phyloP scores from a whole-genome alignment of 805 yeast species.

The Candida pseudoglaebosa region DNA sequence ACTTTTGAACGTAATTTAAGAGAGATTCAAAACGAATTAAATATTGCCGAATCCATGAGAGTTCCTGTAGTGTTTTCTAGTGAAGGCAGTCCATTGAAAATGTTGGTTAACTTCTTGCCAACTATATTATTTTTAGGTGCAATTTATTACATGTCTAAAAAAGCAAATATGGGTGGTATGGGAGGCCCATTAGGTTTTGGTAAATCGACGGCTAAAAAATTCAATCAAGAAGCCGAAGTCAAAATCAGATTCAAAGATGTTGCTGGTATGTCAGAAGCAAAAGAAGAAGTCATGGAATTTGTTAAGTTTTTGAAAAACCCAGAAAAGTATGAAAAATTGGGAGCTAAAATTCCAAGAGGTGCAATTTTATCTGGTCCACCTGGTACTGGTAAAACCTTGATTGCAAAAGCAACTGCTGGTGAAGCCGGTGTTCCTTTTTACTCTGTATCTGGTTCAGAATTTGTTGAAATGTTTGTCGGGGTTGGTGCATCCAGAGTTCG shows the following conservation, averaged over 20 bases:
- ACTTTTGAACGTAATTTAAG: slow-evolving; percentile 77
- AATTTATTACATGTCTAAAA: slow-evolving; percentile 73
- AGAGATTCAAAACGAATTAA: slow-evolving; percentile 67
- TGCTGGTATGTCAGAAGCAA: slow-evolving; percentile 97
- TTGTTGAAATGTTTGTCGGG: slow-evolving; percentile 98
- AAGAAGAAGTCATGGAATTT: slow-evolving; percentile 96
- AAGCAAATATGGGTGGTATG: slow-evolving; percentile 68
- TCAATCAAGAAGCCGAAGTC: slow-evolving; percentile 88
- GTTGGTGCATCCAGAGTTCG: slow-evolving; percentile 98
- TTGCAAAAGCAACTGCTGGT: slow-evolving; percentile 98
- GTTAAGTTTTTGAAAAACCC: slow-evolving; percentile 92
- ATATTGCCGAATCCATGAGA: slow-evolving; percentile 57
- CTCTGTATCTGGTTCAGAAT: slow-evolving; percentile 95
- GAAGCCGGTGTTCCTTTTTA: slow-evolving; percentile 98
- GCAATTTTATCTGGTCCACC: slow-evolving; percentile 98
- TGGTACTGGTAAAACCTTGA: slow-evolving; percentile 96
- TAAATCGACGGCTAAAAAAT: slow-evolving; percentile 83
- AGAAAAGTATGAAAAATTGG: slow-evolving; percentile 80
- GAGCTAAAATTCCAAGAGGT: slow-evolving; percentile 98
- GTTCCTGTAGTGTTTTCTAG: slow-evolving; percentile 79
- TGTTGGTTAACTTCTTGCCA: slow-evolving; percentile 77
- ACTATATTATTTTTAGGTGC: slow-evolving; percentile 87
- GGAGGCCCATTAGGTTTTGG: slow-evolving; percentile 84
- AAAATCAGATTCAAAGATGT: slow-evolving; percentile 89
- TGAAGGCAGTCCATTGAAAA: slow-evolving; percentile 63